Evolutionary conservation across 768 basidiomycete species (phyloP).

Genomic region (Lactifluus volemus): DNA sequence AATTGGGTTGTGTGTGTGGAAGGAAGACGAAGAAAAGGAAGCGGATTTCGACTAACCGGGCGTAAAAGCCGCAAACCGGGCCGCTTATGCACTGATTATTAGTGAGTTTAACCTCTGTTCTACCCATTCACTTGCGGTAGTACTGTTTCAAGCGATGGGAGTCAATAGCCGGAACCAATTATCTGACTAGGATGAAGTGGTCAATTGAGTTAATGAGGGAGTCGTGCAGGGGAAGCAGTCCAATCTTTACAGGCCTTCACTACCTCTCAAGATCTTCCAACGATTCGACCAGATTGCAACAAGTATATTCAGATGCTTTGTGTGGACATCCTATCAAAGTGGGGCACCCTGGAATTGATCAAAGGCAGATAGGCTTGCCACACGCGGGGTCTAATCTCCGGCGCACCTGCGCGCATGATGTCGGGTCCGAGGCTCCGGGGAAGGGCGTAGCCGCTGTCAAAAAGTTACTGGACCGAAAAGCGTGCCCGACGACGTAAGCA

Average conservation of each 20-base stretch:
- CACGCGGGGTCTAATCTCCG: conserved; percentile 12
- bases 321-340: not conserved
- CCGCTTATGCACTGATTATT: not conserved
- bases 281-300: too few relatives aligned
- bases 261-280: not conserved
- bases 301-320: not conserved
- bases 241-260: too few relatives aligned
- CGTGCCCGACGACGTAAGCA: conserved; percentile 7
- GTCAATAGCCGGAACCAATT: not conserved
- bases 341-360: not conserved
- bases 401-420: not conserved
- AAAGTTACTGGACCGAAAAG: not conserved
- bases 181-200: not conserved
- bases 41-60: not conserved
- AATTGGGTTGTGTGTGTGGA: not conserved
- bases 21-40: not conserved
- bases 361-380: conserved; percentile 2
- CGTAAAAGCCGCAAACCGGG: conserved; percentile 6
- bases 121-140: too few relatives aligned
- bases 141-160: too few relatives aligned
- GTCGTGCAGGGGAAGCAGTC: not conserved
- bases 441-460: not conserved
- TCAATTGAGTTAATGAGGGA: not conserved
- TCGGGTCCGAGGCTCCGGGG: conserved; percentile 7
- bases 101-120: too few relatives aligned